Base-by-base conservation (phyloP, 1,284 basidiomycete species). In the Puccinia brachypodii region DNA sequence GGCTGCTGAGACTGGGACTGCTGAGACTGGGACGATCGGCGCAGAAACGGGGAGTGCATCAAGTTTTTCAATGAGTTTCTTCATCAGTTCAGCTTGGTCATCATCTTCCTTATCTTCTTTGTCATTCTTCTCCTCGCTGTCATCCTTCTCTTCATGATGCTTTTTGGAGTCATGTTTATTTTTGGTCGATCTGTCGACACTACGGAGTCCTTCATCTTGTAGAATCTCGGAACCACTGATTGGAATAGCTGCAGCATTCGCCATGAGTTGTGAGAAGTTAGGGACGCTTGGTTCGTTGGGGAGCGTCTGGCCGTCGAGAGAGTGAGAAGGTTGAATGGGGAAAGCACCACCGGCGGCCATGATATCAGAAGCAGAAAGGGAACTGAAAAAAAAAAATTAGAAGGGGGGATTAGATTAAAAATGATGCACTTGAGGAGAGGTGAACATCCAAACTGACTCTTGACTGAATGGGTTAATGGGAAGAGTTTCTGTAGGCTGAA, bases 241-340 rank as follows among this genome's bases (percentile, higher is more conserved):
- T 53, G 11, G 25, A 14, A 72, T 72, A 2, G 28, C 7, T n/a
- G 25, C n/a, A 31, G 68, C 68, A 47, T 72, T 44, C 14, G 28
- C 50, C n/a, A 72, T 33, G 22, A 72, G 69, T 8, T 53, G 3
- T 1, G 69, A 50, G 9, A 72, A 36, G 42, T 72, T 33, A 1
- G 69, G 69, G 6, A 72, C 25, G 22, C 72, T 74, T 19, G 72
- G 33, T 58, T 76, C 58, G 62, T 81, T 81, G 3, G 78, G 69
- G 36, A 81, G 56, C n/a, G 71, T 74, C 9, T 62, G 69, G n/a
- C 78, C 71, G 33, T 81, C 78, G 0, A 81, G 44, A 9, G 78
- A 81, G 44, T 73, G 56, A 8, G 78, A 81, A 25, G 78, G 78
- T 42, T 81, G 78, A 22, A 81, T 81, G 7, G 78, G 78, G 22